phyloP scores from a whole-genome alignment of 2,329 filamentous ascomycete species.

The Mycogone perniciosa region DNA sequence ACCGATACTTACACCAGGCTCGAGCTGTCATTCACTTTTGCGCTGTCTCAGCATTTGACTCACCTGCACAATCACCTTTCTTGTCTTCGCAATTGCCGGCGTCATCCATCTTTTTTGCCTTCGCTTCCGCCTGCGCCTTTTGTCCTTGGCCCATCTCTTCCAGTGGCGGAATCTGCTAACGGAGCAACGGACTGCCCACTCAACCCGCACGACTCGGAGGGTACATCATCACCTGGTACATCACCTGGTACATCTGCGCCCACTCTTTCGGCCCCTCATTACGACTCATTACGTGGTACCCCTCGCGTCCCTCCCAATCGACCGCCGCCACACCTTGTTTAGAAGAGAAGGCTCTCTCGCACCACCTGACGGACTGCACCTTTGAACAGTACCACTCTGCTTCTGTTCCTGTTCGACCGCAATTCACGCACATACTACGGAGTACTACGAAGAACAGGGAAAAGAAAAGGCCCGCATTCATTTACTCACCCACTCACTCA shows the following conservation, averaged over 20 bases:
- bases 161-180: not conserved
- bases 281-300: slow-evolving; percentile 9
- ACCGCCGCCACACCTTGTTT: not conserved
- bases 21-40: not conserved
- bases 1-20: not conserved
- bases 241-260: not conserved
- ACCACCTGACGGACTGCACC: no score
- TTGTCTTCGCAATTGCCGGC: not conserved
- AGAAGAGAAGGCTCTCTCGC: no score
- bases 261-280: slow-evolving; percentile 5
- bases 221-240: not conserved
- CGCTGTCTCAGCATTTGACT: slow-evolving; percentile 3
- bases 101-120: not conserved
- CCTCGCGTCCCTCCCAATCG: slow-evolving; percentile 9
- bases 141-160: not conserved
- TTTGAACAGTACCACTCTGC: no score
- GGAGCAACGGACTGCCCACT: not conserved
- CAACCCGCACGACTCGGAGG: slow-evolving; percentile 1
- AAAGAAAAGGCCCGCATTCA: not conserved
- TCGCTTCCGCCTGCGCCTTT: not conserved
- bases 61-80: not conserved
- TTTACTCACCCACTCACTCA: not conserved
- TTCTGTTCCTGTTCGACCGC: no score
- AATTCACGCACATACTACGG: not conserved
- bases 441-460: no score